Base-by-base conservation (phyloP, 768 basidiomycete species). In the Trametes punicea region DNA sequence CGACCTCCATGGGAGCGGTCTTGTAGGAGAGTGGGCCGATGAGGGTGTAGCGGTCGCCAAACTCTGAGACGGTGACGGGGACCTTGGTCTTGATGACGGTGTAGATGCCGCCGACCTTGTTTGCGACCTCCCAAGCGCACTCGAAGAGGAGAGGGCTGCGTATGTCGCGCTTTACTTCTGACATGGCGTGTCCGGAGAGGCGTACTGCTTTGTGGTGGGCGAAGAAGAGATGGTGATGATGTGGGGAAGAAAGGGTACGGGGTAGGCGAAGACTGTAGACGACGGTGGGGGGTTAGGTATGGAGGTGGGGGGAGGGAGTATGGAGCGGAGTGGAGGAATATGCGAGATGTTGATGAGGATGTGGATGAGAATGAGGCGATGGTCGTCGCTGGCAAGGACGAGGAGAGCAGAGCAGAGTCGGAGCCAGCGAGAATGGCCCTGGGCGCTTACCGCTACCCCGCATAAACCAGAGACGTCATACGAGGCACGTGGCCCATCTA, bases 11-110 rank as follows among this genome's bases (percentile, higher is more conserved):
- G 44, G 96, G 95, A 0, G 96, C 96, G 1, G 91, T 87, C 77
- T 98, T 98, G 86, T 98, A 96, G 46, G 87, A 90, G 60, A 99
- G 84, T n/a, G 97, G 97, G 29, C 97, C 97, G 66, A 99, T 91
- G 70, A 99, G 85, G 64, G 87, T 90, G 77, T 96, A 97, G 67
- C 95, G 81, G 74, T 93, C 90, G 67, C 91, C 94, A 74, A 88
- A 98, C 73, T 98, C 97, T 53, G 85, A 84, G 68, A 95, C 90
- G 64, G 97, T 98, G 75, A 99, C 93, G 51, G 97, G 97, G 54
- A 97, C 94, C 70, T 99, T 99, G 47, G 97, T 98, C 77, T 98
- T 98, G 70, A 98, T 97, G 75, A 99, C 96, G 62, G 96, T 98
- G 81, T 98, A 98, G 73, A 98, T 98, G 59, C 96, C 96, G 64